Percentiles rank a stretch among this genome's conserved stretches.
phyloP scores from a whole-genome alignment of 78 protist genomes.

The Neovahlkampfia damariscottae region DNA sequence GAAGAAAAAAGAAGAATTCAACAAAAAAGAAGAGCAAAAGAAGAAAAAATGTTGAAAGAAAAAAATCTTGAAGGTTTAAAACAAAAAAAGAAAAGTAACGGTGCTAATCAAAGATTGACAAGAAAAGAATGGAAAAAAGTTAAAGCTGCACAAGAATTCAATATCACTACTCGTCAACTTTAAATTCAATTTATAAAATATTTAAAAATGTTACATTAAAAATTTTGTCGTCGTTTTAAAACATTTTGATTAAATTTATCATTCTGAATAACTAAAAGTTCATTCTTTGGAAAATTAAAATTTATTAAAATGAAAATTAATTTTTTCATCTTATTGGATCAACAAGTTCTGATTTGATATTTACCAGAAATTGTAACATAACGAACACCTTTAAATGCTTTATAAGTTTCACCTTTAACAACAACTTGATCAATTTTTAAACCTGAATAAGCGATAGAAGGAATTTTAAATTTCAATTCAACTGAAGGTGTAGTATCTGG shows the following conservation, averaged over 20 bases:
- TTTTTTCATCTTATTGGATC: too few species aligned
- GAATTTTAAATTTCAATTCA: not conserved
- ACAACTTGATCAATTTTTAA: not conserved
- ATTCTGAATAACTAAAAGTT: too few species aligned
- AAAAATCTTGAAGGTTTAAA: not conserved
- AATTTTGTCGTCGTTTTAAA: too few species aligned
- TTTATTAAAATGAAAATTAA: too few species aligned
- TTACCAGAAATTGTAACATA: not conserved
- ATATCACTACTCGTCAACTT: too few species aligned
- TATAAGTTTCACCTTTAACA: not conserved
- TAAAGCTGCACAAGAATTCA: not conserved
- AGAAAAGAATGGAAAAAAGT: not conserved
- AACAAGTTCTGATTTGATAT: not conserved
- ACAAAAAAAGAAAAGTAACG: not conserved
- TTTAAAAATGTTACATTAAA: too few species aligned
- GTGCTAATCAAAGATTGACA: not conserved
- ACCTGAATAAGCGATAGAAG: not conserved
- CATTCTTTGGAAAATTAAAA: too few species aligned
- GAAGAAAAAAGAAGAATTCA: not conserved
- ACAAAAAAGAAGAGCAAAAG: not conserved
- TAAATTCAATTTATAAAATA: too few species aligned
- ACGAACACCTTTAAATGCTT: slow-evolving; percentile 1
- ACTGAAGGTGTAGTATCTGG: not conserved
- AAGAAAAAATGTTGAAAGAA: not conserved
- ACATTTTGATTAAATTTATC: too few species aligned